These are phyloP conservation scores for Colletotrichum spaethianum DNA, from an alignment of 2,329 filamentous ascomycete genomes.

Conservation along the genomic window DNA sequence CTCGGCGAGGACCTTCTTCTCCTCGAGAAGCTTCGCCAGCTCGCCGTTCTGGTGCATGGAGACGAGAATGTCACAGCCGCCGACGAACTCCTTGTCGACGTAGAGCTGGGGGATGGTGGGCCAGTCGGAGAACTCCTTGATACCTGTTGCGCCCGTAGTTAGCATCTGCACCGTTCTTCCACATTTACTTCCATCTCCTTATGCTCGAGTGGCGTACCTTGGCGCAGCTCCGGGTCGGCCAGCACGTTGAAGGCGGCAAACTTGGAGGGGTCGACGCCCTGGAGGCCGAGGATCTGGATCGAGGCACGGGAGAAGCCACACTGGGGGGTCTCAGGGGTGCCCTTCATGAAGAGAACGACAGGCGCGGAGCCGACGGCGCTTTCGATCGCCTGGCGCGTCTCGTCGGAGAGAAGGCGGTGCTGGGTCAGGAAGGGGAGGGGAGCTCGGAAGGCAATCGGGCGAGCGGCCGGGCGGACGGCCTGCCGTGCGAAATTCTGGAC, in stretches of 20 bases:
- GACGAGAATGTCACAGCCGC: constrained; percentile 97
- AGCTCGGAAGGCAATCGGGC: constrained; percentile 43
- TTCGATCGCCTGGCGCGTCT: constrained; percentile 88
- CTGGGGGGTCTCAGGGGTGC: constrained; percentile 94
- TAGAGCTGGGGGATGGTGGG: constrained; percentile 98
- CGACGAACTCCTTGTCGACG: constrained; percentile 94
- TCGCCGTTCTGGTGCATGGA: constrained; percentile 98
- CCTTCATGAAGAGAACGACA: constrained; percentile 99
- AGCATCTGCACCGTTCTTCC: constrained; percentile 9
- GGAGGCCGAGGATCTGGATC: constrained; percentile 94
- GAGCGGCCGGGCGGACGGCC: constrained; percentile 52
- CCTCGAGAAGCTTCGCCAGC: constrained; percentile 89
- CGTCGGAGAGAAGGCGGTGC: constrained; percentile 82
- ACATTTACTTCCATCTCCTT: too few relatives aligned
- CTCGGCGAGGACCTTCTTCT: constrained; percentile 85
- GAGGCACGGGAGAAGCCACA: constrained; percentile 96
- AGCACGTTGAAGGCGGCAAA: constrained; percentile 99
- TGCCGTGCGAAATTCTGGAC: constrained; percentile 55
- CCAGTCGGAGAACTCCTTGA: constrained; percentile 99
- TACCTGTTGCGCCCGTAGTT: constrained; percentile 68
- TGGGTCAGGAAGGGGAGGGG: constrained; percentile 49
- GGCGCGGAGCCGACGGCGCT: constrained; percentile 89
- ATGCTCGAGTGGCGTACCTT: constrained; percentile 68
- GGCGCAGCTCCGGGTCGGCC: constrained; percentile 88
- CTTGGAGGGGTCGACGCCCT: constrained; percentile 95